Evolutionary conservation across 2,329 filamentous ascomycete species (phyloP).

Genomic region (Metarhizium sp.): DNA sequence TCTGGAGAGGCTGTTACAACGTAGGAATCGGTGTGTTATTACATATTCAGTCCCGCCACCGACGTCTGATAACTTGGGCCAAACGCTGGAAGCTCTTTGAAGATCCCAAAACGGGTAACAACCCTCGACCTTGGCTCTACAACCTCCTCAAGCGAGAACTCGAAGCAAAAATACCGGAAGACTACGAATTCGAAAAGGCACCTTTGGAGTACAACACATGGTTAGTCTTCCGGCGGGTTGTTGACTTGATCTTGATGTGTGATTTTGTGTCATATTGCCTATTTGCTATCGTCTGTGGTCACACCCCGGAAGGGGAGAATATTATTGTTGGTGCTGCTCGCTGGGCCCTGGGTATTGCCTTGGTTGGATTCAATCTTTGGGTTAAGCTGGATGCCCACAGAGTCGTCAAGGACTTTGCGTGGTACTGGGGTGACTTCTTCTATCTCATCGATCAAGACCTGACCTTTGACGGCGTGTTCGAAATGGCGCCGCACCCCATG

Average conservation of each 20-base stretch:
- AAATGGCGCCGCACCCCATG: slow-evolving; percentile 98
- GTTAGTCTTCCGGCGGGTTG: slow-evolving; percentile 89
- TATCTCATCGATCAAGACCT: slow-evolving; percentile 96
- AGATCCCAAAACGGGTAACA: slow-evolving; percentile 67
- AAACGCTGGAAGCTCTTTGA: slow-evolving; percentile 81
- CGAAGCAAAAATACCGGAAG: slow-evolving; percentile 86
- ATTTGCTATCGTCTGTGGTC: slow-evolving; percentile 82
- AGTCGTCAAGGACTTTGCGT: slow-evolving; percentile 97
- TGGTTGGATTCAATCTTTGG: slow-evolving; percentile 94
- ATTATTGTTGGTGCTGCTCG: slow-evolving; percentile 59
- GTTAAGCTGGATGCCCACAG: slow-evolving; percentile 96
- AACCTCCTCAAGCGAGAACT: slow-evolving; percentile 77
- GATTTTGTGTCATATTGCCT: slow-evolving; percentile 96
- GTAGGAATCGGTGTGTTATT: slow-evolving; percentile 86
- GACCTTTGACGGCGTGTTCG: slow-evolving; percentile 97
- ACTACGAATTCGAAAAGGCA: slow-evolving; percentile 88
- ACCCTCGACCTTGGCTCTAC: slow-evolving; percentile 76
- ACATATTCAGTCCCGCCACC: slow-evolving; percentile 81
- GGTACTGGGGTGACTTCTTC: slow-evolving; percentile 99
- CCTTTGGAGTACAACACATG: slow-evolving; percentile 99
- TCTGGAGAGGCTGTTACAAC: slow-evolving; percentile 92
- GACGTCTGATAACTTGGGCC: slow-evolving; percentile 79
- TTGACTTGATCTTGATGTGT: slow-evolving; percentile 97
- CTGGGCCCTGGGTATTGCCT: slow-evolving; percentile 67
- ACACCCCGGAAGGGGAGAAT: slow-evolving; percentile 64